phyloP scores from a whole-genome alignment of 169 alveolate species.

The Eimeria necatrix region DNA sequence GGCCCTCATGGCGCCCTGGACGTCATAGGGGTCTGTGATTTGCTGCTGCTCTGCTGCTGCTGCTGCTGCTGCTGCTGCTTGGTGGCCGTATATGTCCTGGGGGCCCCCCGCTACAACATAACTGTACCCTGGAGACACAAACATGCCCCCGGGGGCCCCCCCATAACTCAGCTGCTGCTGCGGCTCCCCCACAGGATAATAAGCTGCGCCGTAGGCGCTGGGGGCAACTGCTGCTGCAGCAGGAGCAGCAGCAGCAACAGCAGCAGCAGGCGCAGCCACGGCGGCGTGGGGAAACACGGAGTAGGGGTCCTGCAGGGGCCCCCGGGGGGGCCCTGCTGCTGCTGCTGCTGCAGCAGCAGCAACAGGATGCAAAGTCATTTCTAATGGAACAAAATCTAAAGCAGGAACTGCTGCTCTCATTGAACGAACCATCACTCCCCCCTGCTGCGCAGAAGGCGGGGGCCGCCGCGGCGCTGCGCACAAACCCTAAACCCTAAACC shows the following conservation, averaged over 20 bases:
- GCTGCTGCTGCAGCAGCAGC: neutral
- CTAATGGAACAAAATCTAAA: neutral
- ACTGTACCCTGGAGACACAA: neutral
- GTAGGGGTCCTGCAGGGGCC: neutral
- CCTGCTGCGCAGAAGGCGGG: neutral
- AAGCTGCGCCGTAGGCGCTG: neutral
- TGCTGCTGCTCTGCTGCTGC: neutral
- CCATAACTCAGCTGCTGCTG: neutral
- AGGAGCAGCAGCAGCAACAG: neutral
- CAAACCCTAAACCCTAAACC: too few relatives aligned
- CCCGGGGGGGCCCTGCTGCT: neutral
- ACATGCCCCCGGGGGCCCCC: neutral
- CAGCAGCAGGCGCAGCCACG: neutral
- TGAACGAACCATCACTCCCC: neutral
- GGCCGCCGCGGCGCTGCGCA: conserved; percentile 1
- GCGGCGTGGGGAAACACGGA: neutral
- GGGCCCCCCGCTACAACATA: neutral
- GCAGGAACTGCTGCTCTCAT: neutral
- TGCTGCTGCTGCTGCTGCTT: neutral
- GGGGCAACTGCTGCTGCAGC: neutral
- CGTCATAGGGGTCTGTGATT: neutral
- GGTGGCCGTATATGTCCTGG: neutral
- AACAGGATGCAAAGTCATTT: neutral
- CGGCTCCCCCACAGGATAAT: neutral
- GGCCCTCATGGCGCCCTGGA: neutral